Evolutionary conservation across 805 yeast species (phyloP).

Genomic region (Teunomyces stri): DNA sequence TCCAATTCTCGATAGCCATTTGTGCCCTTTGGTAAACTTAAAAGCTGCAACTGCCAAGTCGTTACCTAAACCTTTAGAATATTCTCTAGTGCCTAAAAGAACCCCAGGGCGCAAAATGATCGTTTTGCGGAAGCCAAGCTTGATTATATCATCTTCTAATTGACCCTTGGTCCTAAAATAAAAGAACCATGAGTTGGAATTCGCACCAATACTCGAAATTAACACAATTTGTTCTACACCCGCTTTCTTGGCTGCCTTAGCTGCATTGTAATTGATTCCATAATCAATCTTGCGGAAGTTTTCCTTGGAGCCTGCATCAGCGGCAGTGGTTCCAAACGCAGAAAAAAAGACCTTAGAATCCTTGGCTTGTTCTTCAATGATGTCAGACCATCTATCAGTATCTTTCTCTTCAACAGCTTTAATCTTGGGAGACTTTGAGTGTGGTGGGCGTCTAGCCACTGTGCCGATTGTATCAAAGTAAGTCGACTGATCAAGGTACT

Average conservation of each 20-base stretch:
- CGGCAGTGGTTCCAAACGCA: constrained; percentile 74
- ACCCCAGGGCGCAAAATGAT: constrained; percentile 78
- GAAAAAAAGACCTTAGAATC: constrained; percentile 50
- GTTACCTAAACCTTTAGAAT: constrained; percentile 37
- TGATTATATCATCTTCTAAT: constrained; percentile 64
- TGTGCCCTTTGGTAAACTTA: constrained; percentile 15
- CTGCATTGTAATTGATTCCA: constrained; percentile 65
- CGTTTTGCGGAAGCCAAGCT: constrained; percentile 64
- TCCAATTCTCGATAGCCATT: constrained; percentile 7
- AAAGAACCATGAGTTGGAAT: constrained; percentile 51
- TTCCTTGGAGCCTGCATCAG: constrained; percentile 68
- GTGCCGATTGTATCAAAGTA: constrained; percentile 43
- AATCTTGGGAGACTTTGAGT: constrained; percentile 28
- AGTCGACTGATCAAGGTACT: constrained; percentile 36
- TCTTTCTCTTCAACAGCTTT: constrained; percentile 44
- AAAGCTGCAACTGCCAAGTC: constrained; percentile 31
- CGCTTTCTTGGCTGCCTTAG: constrained; percentile 67
- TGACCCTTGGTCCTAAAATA: constrained; percentile 73
- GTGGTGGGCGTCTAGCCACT: constrained; percentile 49
- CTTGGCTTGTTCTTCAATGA: constrained; percentile 32
- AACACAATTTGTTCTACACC: constrained; percentile 70
- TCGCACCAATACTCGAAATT: constrained; percentile 68
- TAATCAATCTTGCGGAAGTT: constrained; percentile 71
- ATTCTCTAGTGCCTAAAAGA: constrained; percentile 61
- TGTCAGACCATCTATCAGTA: constrained; percentile 48